Base-by-base conservation (phyloP, 2,329 filamentous ascomycete species). In the Orbilia quercus region DNA sequence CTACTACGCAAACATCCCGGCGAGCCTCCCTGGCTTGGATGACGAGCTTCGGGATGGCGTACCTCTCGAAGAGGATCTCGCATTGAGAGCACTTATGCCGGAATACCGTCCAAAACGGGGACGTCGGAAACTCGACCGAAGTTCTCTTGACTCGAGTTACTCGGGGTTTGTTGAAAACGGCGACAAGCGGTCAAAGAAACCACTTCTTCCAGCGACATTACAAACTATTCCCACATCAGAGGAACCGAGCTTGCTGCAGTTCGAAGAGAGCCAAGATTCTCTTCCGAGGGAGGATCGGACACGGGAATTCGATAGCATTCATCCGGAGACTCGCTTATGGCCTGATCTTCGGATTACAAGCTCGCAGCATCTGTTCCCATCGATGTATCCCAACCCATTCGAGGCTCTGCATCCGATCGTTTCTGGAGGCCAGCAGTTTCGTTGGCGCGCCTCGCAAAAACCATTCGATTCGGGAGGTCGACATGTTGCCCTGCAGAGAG, bases 11-110 rank as follows among this genome's bases (percentile, higher is more conserved):
- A 86, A 91, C 36, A 85, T 96, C 22, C 92, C 92, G 0, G 34
- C 36, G 20, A 42, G 7, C 22, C 50, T 66, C 38, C 55, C 70
- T 23, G 82, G 70, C 14, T 40, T 73, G 11, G 85, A 86, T 23
- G 84, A 88, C 40, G 84, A 86, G 31, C 87, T 87, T 14, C 87
- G 93, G 47, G 93, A 96, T 80, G 92, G 91, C 5, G 91, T 97
- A 0, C 85, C 89, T 0, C 82, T 92, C 1, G 92, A 96, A 79
- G 93, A 97, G 80, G 93, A 97, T 80, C 87, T 96, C 80, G 93
- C 92, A 1, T 84, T 97, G 53, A 86, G 92, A 73, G 91, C 92
- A 1, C 84, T 97, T 1, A 84, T 96, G 54, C 92, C 93, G 25
- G 89, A 95, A 69, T 90, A 86, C 77, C 85, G 84, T 75, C 89